Conservation (phyloP, 73 alveolate species). For the Symbiodinium pilosum region DNA sequence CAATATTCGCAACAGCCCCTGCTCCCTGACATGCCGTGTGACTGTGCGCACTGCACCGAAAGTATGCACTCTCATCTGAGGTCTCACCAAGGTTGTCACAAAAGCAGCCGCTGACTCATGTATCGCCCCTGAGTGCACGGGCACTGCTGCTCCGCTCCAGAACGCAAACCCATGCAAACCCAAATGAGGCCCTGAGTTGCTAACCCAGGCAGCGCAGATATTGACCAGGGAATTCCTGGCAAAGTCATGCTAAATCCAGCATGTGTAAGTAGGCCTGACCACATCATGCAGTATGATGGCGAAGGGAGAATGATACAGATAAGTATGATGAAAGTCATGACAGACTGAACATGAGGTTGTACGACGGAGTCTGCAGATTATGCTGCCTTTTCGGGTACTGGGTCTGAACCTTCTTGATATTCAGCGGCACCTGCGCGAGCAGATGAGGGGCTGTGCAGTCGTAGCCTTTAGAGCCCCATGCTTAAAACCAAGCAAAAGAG, state of each 20-base stretch:
- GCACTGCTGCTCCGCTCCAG: background rate
- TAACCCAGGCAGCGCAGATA: conserved; percentile 55
- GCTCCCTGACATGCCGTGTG: no score
- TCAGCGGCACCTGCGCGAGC: conserved; percentile 49
- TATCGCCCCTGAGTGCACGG: conserved; percentile 23
- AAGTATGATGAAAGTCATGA: no score
- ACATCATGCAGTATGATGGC: no score
- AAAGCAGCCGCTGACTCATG: conserved; percentile 41
- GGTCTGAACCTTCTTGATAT: conserved; percentile 54
- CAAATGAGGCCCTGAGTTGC: background rate
- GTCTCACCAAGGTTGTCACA: background rate
- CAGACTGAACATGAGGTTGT: background rate
- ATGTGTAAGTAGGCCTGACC: no score
- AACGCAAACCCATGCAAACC: no score
- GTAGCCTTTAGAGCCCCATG: no score
- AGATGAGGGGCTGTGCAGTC: background rate
- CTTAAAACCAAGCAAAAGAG: no score
- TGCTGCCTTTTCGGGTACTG: conserved; percentile 53
- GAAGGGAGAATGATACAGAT: no score
- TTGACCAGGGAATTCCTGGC: conserved; percentile 46
- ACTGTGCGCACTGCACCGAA: no score
- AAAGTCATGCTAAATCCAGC: no score
- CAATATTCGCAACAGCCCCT: no score
- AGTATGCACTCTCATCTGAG: no score
- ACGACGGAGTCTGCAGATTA: background rate